Evolutionary conservation across 352 stramenopile species (phyloP).

Genomic region (Albugo candida): DNA sequence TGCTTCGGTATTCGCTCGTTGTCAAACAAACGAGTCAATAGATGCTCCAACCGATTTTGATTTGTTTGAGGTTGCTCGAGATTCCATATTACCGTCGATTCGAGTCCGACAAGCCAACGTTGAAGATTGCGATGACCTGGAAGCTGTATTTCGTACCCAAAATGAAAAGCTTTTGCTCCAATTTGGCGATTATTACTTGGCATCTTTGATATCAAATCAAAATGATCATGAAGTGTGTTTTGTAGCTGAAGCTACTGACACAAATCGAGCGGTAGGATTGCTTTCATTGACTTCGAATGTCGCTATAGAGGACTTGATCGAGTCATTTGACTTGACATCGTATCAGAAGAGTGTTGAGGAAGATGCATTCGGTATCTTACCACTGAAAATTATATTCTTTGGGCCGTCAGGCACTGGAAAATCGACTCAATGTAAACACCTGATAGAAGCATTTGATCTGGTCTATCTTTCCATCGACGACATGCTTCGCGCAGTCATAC

Average conservation of each 20-base stretch:
- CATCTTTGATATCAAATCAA: constrained; percentile 80
- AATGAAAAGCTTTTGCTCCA: constrained; percentile 34
- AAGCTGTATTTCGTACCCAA: constrained; percentile 40
- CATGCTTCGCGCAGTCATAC: constrained; percentile 80
- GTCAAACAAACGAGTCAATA: background rate
- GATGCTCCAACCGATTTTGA: background rate
- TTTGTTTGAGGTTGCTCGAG: background rate
- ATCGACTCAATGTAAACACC: constrained; percentile 89
- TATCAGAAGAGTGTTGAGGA: constrained; percentile 61
- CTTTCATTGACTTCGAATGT: constrained; percentile 70
- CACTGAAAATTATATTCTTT: constrained; percentile 72
- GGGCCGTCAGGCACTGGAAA: constrained; percentile 88
- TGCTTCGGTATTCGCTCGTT: constrained; percentile 31
- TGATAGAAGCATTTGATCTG: constrained; percentile 75
- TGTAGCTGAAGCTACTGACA: constrained; percentile 27
- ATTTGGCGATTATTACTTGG: constrained; percentile 86
- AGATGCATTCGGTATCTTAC: constrained; percentile 16
- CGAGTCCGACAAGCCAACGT: constrained; percentile 45
- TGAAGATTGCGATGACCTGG: constrained; percentile 67
- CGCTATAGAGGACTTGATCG: constrained; percentile 57
- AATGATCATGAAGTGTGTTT: constrained; percentile 70
- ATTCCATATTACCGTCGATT: constrained; percentile 11
- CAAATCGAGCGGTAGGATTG: constrained; percentile 42
- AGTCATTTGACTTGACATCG: constrained; percentile 61
- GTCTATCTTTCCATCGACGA: constrained; percentile 87